Evolutionary conservation across 1,139 yeast genomes (phyloP).

Genomic region (Yamadazyma friedrichii): DNA sequence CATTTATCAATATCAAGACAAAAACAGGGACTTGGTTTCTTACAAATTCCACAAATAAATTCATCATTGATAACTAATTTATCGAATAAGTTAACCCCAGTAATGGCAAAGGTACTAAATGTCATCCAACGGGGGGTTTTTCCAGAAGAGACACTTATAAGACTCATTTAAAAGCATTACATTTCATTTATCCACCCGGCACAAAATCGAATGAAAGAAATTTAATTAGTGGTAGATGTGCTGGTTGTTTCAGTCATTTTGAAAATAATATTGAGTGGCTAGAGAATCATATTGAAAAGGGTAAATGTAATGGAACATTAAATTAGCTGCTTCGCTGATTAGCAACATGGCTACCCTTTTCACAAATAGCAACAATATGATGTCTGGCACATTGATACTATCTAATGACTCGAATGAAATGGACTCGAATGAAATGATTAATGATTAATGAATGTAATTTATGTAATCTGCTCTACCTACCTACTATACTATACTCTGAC

Average conservation of each 20-base stretch:
- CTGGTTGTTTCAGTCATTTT: conserved; percentile 54
- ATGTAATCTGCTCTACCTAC: too few species aligned
- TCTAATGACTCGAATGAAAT: too few species aligned
- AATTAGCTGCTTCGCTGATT: neutral
- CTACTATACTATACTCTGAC: too few species aligned
- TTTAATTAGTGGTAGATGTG: conserved; percentile 50
- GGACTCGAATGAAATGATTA: too few species aligned
- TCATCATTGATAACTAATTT: conserved; percentile 15
- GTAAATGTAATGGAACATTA: conserved; percentile 43
- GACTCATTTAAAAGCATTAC: conserved; percentile 57
- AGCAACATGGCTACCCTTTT: too few species aligned
- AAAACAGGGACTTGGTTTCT: conserved; percentile 10
- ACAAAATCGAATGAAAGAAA: conserved; percentile 48
- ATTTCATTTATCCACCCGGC: conserved; percentile 60
- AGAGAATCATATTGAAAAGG: conserved; percentile 47
- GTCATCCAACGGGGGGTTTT: conserved; percentile 62
- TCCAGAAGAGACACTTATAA: conserved; percentile 59
- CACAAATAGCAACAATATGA: too few species aligned
- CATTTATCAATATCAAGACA: conserved; percentile 10
- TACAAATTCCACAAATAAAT: conserved; percentile 7
- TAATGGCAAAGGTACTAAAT: conserved; percentile 36
- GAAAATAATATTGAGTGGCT: conserved; percentile 51
- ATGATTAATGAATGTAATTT: too few species aligned
- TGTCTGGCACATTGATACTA: too few species aligned
- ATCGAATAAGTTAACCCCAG: conserved; percentile 11